A percentile compares a stretch with the other conserved stretches of the same genome.
Evolutionary conservation across 225 moss, liverwort and hornwort species (phyloP).

Genomic region (Asterella californica): DNA sequence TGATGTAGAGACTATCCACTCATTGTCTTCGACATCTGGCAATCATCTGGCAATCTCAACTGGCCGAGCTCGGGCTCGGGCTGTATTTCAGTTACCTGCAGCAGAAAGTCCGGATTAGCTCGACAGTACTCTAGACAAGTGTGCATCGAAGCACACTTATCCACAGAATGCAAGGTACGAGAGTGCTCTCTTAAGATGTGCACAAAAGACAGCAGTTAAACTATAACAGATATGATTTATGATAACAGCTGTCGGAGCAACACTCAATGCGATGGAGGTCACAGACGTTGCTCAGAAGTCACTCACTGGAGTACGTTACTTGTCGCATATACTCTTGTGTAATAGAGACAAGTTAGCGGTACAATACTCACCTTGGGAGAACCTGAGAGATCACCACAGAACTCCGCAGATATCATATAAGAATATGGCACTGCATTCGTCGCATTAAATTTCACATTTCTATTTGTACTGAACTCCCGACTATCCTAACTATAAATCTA

Average conservation of each 20-base stretch:
- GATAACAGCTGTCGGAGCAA: no score
- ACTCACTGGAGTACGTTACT: conserved; percentile 23
- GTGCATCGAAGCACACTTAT: neutral
- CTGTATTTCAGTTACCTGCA: conserved; percentile 73
- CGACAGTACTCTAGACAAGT: neutral
- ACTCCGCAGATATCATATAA: no score
- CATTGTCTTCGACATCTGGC: conserved; percentile 82
- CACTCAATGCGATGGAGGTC: no score
- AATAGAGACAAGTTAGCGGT: conserved; percentile 89
- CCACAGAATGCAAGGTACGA: neutral
- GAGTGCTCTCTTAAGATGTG: no score
- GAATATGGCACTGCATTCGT: no score
- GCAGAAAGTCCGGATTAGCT: neutral
- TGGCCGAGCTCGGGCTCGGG: conserved; percentile 92
- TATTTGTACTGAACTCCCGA: no score
- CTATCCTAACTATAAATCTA: no score
- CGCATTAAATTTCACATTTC: no score
- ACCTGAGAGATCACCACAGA: conserved; percentile 33
- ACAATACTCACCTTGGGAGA: conserved; percentile 82
- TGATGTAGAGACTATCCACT: neutral
- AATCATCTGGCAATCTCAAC: conserved; percentile 97
- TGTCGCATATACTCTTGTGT: conserved; percentile 97
- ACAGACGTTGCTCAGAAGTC: neutral
- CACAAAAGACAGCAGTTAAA: neutral
- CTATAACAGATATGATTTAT: neutral